Base-by-base conservation (phyloP, 306 rosid species). In the Malus asiatica region DNA sequence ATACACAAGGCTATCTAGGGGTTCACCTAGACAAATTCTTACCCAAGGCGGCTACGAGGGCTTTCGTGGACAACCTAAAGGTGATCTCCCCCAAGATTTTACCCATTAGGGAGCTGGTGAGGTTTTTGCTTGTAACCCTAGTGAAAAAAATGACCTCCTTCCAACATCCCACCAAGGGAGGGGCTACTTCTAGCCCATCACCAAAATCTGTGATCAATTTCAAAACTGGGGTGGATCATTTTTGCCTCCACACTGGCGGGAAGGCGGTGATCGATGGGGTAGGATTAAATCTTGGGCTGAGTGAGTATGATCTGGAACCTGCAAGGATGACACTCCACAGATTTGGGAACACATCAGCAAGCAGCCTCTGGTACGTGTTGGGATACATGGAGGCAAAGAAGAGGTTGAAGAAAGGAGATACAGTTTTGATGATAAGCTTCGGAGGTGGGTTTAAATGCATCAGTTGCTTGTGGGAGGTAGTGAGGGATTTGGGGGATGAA, bases 371-470 rank as follows among this genome's bases (percentile, higher is more conserved):
- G 98, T 94, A 94, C 66, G 97, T 94, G 22, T 55, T 94, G 25
- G 97, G 85, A 23, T 94, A 94, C 78, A 94, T 94, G 98, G 98
- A 94, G 32, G 98, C 94, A 0, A 94, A 94, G 80, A 87, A 88
- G 69, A 85, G 98, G 83, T 81, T 93, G 55, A 88, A 87, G 76
- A 91, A 77, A 22, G 93, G 91, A 1, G 89, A 86, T 16, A 90
- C 77, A 4, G 81, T 93, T 0, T 30, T 93, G 78, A 93, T 93
- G 98, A 93, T 93, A 83, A 91, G 98, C 78, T 93, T 93, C 79
- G 98, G 98, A 57, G 94, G 94, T 30, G 98, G 98, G 62, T 93
- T 93, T 84, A 93, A 93, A 88, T 93, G 98, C 85, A 88, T 90
- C 51, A 93, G 98, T 78, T 91, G 97, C 71, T 69, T 88, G 80